Conservation (phyloP, 805 yeast species). For the Lipomyces spencermartinsiae region DNA sequence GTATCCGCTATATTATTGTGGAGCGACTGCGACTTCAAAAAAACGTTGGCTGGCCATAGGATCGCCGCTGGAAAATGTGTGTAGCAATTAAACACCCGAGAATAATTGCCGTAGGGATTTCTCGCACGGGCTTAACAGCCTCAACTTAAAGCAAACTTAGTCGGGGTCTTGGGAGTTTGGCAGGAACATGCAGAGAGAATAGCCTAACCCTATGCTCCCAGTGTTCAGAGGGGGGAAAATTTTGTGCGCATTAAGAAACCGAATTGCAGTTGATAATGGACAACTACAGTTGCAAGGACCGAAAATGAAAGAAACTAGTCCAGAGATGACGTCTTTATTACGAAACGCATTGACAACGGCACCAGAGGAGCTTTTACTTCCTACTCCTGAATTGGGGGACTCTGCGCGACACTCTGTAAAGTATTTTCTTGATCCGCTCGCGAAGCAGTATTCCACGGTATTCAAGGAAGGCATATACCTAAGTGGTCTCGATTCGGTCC, state of each 20-base stretch:
- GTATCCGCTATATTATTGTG: no score
- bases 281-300: not conserved
- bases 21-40: no score
- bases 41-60: no score
- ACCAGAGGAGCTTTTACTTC: constrained; percentile 27
- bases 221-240: not conserved
- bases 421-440: constrained; percentile 63
- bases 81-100: no score
- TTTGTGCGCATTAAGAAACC: not conserved
- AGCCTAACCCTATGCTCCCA: constrained; percentile 15
- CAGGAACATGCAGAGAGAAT: no score
- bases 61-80: no score
- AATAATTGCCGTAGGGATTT: no score
- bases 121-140: no score
- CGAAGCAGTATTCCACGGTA: constrained; percentile 61
- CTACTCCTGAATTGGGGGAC: constrained; percentile 22
- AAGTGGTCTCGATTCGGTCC: constrained; percentile 88
- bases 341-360: constrained; percentile 13
- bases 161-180: no score
- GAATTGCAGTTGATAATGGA: not conserved
- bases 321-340: constrained; percentile 3
- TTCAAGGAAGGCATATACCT: constrained; percentile 70
- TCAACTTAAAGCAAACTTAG: no score
- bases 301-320: not conserved
- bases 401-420: constrained; percentile 49